Base-by-base conservation (phyloP, 1,284 basidiomycete species). In the Golubevia sp. region DNA sequence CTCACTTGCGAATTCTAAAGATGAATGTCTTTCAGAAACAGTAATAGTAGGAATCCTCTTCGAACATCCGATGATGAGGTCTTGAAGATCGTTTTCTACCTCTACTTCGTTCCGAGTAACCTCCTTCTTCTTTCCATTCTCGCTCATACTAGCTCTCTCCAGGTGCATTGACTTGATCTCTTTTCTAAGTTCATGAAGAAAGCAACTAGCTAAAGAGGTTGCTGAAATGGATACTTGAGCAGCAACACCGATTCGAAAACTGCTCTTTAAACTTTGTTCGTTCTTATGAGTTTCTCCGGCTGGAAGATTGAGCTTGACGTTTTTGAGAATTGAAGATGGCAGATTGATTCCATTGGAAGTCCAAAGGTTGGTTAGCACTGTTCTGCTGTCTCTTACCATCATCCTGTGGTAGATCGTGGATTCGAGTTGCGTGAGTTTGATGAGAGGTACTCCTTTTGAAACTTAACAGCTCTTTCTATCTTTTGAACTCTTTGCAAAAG, bases 21-120 rank as follows among this genome's bases (percentile, higher is more conserved):
- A 85, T 2, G 89, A 89, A 77, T 90, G 88, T 48, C 88, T 78
- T 15, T 87, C 87, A 64, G 89, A 85, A 1, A 90, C 88, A 2
- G 77, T 74, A 1, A 90, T 88, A 21, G 84, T 34, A 49, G 30
- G 49, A 60, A 87, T 87, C 52, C 86, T 81, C 11, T 34, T 34
- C 5, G 30, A 34, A 18, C 38, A 44, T 44, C 18, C 18, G 11
- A 13, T 18, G 11, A 44, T 44, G 11, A 44, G 18, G 11, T 44
- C 13, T 44, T 44, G 38, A 44, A 44, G 11, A 13, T 44, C 38
- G 11, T 18, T 8, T 44, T 44, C 38, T 8, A 44, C 18, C 13
- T 8, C 38, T 44, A 13, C 38, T 44, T 44, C 38, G 38, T 8
- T 13, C 38, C 18, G 11, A 18, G 38, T 44, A n/a, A n/a, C n/a